These are phyloP conservation scores for Pichia sp. DNA, from an alignment of 1,139 yeast genomes.

Conservation along the genomic window DNA sequence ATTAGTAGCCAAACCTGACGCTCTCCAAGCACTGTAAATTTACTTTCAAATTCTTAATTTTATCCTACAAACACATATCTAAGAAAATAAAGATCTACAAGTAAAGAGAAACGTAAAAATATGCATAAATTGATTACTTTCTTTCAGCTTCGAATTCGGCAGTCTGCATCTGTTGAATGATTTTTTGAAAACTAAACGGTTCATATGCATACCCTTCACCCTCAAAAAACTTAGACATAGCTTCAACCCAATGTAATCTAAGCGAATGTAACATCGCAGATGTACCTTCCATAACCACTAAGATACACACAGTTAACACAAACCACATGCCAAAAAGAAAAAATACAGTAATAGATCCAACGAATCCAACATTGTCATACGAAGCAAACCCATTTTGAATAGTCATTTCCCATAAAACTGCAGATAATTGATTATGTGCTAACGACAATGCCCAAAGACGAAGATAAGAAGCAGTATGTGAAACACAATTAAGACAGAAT, in stretches of 20 bases:
- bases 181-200: conserved; percentile 60
- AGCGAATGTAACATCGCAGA: conserved; percentile 97
- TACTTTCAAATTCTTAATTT: too few relatives aligned
- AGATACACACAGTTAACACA: conserved; percentile 77
- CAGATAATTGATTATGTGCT: conserved; percentile 93
- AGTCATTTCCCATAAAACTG: conserved; percentile 96
- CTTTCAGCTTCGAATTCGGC: conserved; percentile 13
- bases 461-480: conserved; percentile 95
- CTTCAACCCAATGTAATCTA: conserved; percentile 73
- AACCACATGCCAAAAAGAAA: conserved; percentile 92
- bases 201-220: conserved; percentile 90
- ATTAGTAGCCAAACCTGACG: too few relatives aligned
- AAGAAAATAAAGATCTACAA: too few relatives aligned
- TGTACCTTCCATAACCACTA: conserved; percentile 98
- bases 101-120: too few relatives aligned
- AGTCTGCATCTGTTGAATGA: conserved; percentile 22
- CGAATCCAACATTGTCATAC: conserved; percentile 43
- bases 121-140: neutral
- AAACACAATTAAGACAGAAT: conserved; percentile 93
- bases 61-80: too few relatives aligned
- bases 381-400: conserved; percentile 72
- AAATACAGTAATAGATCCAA: conserved; percentile 70
- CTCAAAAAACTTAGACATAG: conserved; percentile 95
- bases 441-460: conserved; percentile 96
- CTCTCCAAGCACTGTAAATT: too few relatives aligned